Conservation (phyloP, 1,284 basidiomycete species). For the Golubevia sp. region DNA sequence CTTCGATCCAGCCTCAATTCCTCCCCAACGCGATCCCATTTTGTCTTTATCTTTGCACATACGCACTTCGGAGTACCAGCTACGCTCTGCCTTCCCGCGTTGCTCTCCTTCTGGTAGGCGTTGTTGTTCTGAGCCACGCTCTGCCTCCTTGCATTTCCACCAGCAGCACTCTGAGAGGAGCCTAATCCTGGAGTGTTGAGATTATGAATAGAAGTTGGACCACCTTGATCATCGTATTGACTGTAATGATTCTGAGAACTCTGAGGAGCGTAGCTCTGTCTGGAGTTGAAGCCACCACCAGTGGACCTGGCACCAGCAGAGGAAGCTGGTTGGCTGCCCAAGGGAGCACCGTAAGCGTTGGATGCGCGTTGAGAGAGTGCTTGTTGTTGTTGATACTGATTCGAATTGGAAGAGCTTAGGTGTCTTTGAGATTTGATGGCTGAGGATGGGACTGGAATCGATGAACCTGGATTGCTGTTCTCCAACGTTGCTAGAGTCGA, state of each 20-base stretch:
- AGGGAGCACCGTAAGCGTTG: conserved; percentile 1
- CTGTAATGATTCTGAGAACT: neutral
- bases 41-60: neutral
- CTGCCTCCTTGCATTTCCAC: conserved; percentile 5
- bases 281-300: conserved; percentile 21
- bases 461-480: conserved; percentile 8
- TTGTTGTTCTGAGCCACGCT: conserved; percentile 5
- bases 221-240: conserved; percentile 4
- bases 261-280: conserved; percentile 1
- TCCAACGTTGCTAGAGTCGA: conserved; percentile 2
- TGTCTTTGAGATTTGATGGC: conserved; percentile 29
- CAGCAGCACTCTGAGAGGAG: neutral
- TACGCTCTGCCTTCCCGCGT: conserved; percentile 22
- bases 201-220: neutral
- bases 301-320: conserved; percentile 20
- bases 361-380: conserved; percentile 2
- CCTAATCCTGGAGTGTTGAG: neutral
- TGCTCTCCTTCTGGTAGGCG: conserved; percentile 1
- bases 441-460: conserved; percentile 26
- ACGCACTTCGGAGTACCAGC: conserved; percentile 42
- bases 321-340: neutral
- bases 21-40: neutral
- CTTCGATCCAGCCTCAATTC: neutral
- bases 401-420: conserved; percentile 24
- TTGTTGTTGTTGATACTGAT: conserved; percentile 9